phyloP scores from a whole-genome alignment of 139 green algal species.

The Volvox reticuliferus region DNA sequence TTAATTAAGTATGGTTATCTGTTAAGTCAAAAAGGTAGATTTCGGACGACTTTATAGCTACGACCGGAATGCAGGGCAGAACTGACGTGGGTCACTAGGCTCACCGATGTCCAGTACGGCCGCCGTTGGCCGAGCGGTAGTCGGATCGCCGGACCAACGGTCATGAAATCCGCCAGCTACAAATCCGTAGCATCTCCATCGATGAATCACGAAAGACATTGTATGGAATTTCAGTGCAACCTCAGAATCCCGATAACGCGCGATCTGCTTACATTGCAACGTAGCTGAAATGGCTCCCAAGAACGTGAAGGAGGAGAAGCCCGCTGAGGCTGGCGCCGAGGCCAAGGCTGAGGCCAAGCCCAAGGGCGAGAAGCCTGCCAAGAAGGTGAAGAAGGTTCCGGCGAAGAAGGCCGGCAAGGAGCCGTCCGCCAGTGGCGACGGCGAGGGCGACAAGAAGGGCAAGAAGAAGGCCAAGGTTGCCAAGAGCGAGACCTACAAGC shows the following conservation, averaged over 20 bases:
- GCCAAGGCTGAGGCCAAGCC: slow-evolving; percentile 18
- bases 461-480: slow-evolving; percentile 31
- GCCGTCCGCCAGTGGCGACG: not conserved
- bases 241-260: too few relatives aligned
- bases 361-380: not conserved
- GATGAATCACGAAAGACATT: not conserved
- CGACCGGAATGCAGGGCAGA: not conserved
- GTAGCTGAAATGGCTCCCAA: slow-evolving; percentile 8
- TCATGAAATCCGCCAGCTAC: not conserved
- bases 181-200: not conserved
- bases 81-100: not conserved
- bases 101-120: not conserved
- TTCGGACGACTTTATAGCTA: not conserved
- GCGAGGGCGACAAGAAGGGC: slow-evolving; percentile 6
- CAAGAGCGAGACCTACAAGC: slow-evolving; percentile 94
- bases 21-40: too few relatives aligned
- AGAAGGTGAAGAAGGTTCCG: not conserved
- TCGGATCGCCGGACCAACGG: not conserved
- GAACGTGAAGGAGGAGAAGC: not conserved
- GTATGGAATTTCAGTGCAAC: not conserved
- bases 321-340: not conserved
- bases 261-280: too few relatives aligned
- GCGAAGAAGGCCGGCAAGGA: slow-evolving; percentile 14
- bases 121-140: not conserved
- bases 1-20: not conserved